Evolutionary conservation across 129 eudicot species (phyloP).

Genomic region (Helichrysum umbraculigerum): DNA sequence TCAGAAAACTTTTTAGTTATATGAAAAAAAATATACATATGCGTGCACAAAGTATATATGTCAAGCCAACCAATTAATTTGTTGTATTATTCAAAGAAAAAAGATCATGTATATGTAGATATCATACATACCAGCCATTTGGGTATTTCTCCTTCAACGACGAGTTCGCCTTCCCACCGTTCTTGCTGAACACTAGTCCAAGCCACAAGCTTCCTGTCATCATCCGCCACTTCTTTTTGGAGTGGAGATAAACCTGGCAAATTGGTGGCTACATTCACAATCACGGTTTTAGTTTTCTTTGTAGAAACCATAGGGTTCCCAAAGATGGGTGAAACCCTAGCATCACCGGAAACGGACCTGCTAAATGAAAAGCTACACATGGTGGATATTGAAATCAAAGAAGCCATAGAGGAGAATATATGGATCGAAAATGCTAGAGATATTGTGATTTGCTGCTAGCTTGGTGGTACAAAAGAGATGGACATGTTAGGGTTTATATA

Average conservation of each 20-base stretch:
- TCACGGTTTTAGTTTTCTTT: constrained; percentile 20
- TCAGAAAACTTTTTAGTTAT: too few relatives aligned
- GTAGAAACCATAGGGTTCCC: constrained; percentile 7
- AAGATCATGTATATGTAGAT: neutral
- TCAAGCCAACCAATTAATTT: too few relatives aligned
- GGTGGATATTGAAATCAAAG: constrained; percentile 36
- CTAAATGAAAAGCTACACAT: constrained; percentile 25
- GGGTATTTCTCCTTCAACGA: constrained; percentile 85
- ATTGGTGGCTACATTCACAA: constrained; percentile 48
- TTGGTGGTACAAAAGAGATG: constrained; percentile 12
- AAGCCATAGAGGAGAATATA: constrained; percentile 44
- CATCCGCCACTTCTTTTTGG: constrained; percentile 22
- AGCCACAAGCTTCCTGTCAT: constrained; percentile 56
- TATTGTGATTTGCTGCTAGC: constrained; percentile 10
- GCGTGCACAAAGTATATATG: too few relatives aligned
- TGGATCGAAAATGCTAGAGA: neutral
- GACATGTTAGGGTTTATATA: constrained; percentile 22
- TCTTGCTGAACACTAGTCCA: constrained; percentile 92
- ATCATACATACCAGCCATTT: constrained; percentile 72
- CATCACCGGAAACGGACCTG: constrained; percentile 2
- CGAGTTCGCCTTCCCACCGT: constrained; percentile 96
- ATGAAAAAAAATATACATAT: too few relatives aligned
- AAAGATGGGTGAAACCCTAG: constrained; percentile 2
- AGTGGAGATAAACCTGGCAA: constrained; percentile 31
- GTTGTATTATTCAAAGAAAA: neutral